A percentile compares a stretch with the other conserved stretches of the same genome.
Conservation (phyloP, 495 filamentous ascomycete genomes). For the Daldinia caldariorum region DNA sequence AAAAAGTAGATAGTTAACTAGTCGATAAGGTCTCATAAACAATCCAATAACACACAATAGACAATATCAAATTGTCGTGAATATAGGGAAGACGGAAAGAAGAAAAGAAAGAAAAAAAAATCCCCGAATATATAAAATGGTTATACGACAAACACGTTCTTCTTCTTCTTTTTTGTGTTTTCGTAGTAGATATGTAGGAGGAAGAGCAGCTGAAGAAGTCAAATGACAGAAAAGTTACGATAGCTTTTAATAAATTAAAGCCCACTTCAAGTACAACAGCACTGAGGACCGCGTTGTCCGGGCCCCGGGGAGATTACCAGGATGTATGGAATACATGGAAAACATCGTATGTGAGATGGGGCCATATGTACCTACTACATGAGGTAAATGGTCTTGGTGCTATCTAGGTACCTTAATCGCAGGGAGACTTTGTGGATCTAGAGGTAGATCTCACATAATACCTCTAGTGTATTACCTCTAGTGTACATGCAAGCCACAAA, state of each 20-base stretch:
- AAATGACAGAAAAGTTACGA: constrained; percentile 18
- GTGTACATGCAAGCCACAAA: constrained; percentile 21
- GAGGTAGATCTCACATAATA: too few species aligned
- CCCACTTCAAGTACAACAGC: constrained; percentile 16
- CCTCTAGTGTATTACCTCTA: too few species aligned
- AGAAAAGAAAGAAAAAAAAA: too few species aligned
- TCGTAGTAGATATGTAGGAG: constrained; percentile 6
- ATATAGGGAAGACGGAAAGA: constrained; percentile 16
- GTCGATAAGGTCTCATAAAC: background rate
- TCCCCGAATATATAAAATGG: background rate
- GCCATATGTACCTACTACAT: background rate
- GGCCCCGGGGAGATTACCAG: constrained; percentile 23
- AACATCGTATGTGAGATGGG: constrained; percentile 22
- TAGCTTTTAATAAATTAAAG: constrained; percentile 32
- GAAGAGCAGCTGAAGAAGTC: constrained; percentile 13
- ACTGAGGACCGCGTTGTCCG: constrained; percentile 31
- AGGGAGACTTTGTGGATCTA: constrained; percentile 21
- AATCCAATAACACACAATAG: background rate
- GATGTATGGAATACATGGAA: background rate
- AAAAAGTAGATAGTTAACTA: constrained; percentile 7
- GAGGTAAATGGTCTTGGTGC: background rate
- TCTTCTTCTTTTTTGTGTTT: constrained; percentile 5
- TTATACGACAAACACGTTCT: constrained; percentile 22
- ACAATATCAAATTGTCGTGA: constrained; percentile 17
- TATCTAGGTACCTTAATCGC: background rate